These are phyloP conservation scores for Tricharina praecox DNA, from an alignment of 495 filamentous ascomycete species.

Conservation along the genomic window DNA sequence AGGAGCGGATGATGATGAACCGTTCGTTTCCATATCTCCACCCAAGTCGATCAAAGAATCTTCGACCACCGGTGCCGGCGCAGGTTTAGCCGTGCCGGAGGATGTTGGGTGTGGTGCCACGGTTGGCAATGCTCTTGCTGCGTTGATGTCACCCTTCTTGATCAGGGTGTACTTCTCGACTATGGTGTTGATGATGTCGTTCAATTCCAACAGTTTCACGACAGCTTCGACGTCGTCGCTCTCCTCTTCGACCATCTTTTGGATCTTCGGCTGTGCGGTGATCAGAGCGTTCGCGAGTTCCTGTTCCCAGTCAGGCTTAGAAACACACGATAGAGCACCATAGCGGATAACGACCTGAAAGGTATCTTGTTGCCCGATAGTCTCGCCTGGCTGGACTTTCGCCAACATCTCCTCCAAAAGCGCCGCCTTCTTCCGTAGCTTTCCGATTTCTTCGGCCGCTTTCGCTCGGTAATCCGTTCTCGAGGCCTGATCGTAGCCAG, in stretches of 20 bases:
- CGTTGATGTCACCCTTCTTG: conserved; percentile 84
- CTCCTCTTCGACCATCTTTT: conserved; percentile 98
- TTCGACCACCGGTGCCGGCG: conserved; percentile 50
- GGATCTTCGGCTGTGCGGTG: conserved; percentile 94
- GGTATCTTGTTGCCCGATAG: conserved; percentile 74
- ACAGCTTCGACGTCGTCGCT: conserved; percentile 93
- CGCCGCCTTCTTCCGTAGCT: conserved; percentile 83
- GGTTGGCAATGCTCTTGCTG: conserved; percentile 35
- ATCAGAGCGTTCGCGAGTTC: conserved; percentile 82
- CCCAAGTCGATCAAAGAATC: conserved; percentile 87
- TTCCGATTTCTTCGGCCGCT: conserved; percentile 83
- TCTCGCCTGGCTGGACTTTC: conserved; percentile 63
- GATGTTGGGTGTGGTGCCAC: conserved; percentile 16
- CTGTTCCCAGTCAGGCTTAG: conserved; percentile 27
- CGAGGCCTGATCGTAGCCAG: conserved; percentile 79
- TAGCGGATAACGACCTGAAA: conserved; percentile 46
- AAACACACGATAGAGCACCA: not conserved
- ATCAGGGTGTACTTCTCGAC: conserved; percentile 86
- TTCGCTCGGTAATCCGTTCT: conserved; percentile 97
- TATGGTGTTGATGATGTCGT: conserved; percentile 94
- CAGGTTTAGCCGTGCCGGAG: conserved; percentile 22
- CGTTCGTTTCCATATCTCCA: conserved; percentile 37
- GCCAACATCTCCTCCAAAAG: conserved; percentile 86
- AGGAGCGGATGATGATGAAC: conserved; percentile 27
- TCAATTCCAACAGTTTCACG: conserved; percentile 86